Base-by-base conservation (phyloP, 352 stramenopile genomes). In the Phytopythium boreale region DNA sequence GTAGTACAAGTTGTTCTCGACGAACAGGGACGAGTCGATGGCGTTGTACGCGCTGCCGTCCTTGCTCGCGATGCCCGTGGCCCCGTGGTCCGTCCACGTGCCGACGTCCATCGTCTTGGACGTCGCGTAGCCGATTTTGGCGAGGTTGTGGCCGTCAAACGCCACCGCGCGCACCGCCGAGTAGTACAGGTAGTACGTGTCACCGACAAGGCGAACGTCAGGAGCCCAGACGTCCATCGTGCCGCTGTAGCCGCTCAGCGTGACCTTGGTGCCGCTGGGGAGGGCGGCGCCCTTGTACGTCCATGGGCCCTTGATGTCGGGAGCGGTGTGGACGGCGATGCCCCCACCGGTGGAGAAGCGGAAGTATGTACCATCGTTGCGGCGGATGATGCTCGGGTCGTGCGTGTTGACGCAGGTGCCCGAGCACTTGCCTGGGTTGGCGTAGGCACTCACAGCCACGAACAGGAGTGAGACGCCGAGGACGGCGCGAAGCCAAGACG, bases 121-220 rank as follows among this genome's bases (percentile, higher is more conserved):
- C 2, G 64, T 62, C 1, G 72, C 71, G 15, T 79, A 56, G 27
- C 75, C 75, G 24, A 84, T 70, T 15, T 71, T 71, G 39, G 72
- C 78, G 37, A 61, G 76, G 56, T 86, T 66, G 5, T 62, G 67
- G n/a, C 75, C 72, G 24, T 52, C 46, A 20, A 52, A 52, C 3
- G 46, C 46, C 46, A 87, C 77, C 11, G 69, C 73, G 60, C 75
- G 79, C 61, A 86, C 75, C 6, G 43, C 43, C 24, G 76, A 72
- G 56, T 83, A 83, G 67, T 83, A 81, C n/a, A 86, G 67, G 53
- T 86, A 84, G 72, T 82, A 86, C 37, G 65, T 69, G 61, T 79
- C 67, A 20, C 68, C 75, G 14, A 83, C 57, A 22, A 72, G 56
- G 56, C 70, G 66, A 11, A 86, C 64, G 34, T 82, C 75, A 2